Evolutionary conservation across 345 rosid species (phyloP).

Genomic region (Pistacia integerrima): DNA sequence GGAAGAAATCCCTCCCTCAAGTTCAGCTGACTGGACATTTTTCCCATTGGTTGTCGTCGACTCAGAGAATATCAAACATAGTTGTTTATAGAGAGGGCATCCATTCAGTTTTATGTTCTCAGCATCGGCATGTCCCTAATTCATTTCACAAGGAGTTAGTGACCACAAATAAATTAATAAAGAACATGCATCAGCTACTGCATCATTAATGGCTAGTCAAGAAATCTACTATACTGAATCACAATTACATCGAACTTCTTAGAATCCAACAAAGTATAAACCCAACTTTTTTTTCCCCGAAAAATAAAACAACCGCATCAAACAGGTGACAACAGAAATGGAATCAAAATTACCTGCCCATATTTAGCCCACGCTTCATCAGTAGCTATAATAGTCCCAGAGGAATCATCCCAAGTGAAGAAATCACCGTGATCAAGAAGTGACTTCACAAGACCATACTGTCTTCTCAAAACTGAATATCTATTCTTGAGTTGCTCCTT

Average conservation of each 20-base stretch:
- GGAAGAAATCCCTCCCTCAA: slow-evolving; percentile 18
- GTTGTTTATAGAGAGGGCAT: slow-evolving; percentile 54
- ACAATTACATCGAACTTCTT: no score
- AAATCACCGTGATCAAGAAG: slow-evolving; percentile 39
- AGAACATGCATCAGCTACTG: slow-evolving; percentile 18
- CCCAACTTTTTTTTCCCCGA: no score
- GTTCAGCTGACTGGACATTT: slow-evolving; percentile 22
- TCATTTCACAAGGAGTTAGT: slow-evolving; percentile 2
- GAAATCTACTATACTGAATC: neutral
- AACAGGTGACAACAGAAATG: no score
- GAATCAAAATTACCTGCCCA: slow-evolving; percentile 34
- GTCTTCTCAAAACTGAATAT: slow-evolving; percentile 40
- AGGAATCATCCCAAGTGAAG: slow-evolving; percentile 44
- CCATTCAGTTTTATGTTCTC: slow-evolving; percentile 44
- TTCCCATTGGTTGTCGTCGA: slow-evolving; percentile 30
- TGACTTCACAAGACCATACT: slow-evolving; percentile 39
- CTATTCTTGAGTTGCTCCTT: slow-evolving; percentile 46
- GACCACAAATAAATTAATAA: neutral
- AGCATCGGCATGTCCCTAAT: slow-evolving; percentile 59
- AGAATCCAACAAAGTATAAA: no score
- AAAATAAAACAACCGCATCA: no score
- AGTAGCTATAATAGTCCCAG: slow-evolving; percentile 35
- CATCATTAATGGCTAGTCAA: slow-evolving; percentile 1
- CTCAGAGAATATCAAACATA: slow-evolving; percentile 45
- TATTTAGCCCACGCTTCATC: slow-evolving; percentile 50